Conservation (phyloP, 108 stramenopile genomes). For the Epithemia pelagica region DNA sequence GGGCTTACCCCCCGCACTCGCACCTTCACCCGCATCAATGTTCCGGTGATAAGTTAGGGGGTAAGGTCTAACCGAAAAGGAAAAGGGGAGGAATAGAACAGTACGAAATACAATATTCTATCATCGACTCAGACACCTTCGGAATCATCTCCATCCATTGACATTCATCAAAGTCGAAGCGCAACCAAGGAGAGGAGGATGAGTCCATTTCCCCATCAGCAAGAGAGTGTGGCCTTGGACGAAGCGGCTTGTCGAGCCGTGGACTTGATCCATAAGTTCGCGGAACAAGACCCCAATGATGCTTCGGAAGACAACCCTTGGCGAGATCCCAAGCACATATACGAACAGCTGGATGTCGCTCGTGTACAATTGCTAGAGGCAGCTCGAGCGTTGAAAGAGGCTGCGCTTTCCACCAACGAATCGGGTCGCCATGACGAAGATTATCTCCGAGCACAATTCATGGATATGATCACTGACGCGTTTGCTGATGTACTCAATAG, state of each 20-base stretch:
- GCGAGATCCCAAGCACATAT: slow-evolving; percentile 26
- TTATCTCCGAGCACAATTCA: slow-evolving; percentile 23
- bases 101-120: too few species aligned
- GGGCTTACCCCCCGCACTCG: too few species aligned
- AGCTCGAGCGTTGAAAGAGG: slow-evolving; percentile 9
- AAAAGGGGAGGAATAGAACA: too few species aligned
- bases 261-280: not conserved
- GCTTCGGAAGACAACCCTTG: slow-evolving; percentile 16
- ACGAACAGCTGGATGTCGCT: slow-evolving; percentile 10
- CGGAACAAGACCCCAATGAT: slow-evolving; percentile 9
- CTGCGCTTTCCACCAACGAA: not conserved
- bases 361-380: slow-evolving; percentile 18
- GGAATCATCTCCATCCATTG: too few species aligned
- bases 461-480: slow-evolving; percentile 44
- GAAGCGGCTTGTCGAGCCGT: slow-evolving; percentile 6
- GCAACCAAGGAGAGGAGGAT: too few species aligned
- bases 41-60: too few species aligned
- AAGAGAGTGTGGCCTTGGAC: slow-evolving; percentile 5
- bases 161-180: too few species aligned
- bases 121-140: too few species aligned
- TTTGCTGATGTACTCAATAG: slow-evolving; percentile 39
- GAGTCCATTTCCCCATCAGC: not conserved
- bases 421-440: slow-evolving; percentile 8
- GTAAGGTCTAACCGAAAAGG: too few species aligned
- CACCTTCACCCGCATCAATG: too few species aligned